Base-by-base conservation (phyloP, 345 rosid genomes). In the Erysimum cheiranthoides region DNA sequence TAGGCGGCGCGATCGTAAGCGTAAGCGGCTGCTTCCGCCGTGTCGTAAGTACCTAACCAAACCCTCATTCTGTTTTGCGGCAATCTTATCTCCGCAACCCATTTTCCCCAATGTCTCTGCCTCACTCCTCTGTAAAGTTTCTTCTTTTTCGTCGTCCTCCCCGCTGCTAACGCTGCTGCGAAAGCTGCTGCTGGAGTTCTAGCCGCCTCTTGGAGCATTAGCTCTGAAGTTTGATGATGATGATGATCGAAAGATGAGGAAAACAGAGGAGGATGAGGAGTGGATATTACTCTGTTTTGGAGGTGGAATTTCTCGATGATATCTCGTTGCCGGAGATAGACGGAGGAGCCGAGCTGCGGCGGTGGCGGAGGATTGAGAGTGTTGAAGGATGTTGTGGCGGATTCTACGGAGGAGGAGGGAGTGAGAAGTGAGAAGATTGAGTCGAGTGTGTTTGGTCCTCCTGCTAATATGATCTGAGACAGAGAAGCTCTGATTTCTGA, bases 1-100 rank as follows among this genome's bases (percentile, higher is more conserved):
- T 92, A 90, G n/a, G 99, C 99, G 3, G 98, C 99, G n/a, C 94
- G 86, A 67, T 95, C 99, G 58, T 95, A 95, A 36, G 99, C 98
- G 60, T 86, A 92, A 27, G 98, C 98, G 4, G 98, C 99, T 13
- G 97, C 89, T 78, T 95, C 94, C 0, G 98, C 93, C 1, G 96
- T 87, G 11, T 90, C 96, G 16, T 89, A 95, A 68, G 99, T 95
- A 7, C 99, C 99, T 35, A 95, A 76, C 99, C 99, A 92, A 18
- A 95, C 93, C 27, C 99, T 86, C 82, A 86, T 87, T 81, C 98
- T 89, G 84, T 95, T 95, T 69, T 95, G 99, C 2, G 99, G 99
- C 8, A 92, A 82, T 71, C 99, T 82, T 60, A 95, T 92, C 79
- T 95, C 99, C 1, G 99, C 98, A 16, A 95, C 99, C 99, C 99